Conservation (phyloP, 805 yeast genomes). For the Yarrowia keelungensis region DNA sequence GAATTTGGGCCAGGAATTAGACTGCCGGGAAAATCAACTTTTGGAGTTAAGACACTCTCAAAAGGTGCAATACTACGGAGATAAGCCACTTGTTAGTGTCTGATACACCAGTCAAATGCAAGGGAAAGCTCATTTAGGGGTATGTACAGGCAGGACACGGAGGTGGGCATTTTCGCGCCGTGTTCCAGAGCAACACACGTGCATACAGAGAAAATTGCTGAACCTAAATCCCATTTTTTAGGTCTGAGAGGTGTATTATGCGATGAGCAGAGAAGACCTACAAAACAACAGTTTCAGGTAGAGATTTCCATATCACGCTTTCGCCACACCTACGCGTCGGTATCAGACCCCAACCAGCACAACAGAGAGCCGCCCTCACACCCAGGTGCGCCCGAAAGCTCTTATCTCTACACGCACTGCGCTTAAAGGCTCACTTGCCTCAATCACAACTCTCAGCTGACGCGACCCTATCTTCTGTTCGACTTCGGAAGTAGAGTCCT, state of each 20-base stretch:
- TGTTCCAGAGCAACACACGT: conserved; percentile 35
- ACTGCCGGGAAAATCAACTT: too few species aligned
- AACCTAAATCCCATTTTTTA: neutral
- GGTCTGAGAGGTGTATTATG: conserved; percentile 6
- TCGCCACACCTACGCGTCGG: neutral
- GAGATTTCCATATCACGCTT: neutral
- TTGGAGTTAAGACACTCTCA: too few species aligned
- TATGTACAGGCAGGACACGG: neutral
- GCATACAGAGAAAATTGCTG: conserved; percentile 28
- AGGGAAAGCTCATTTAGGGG: too few species aligned
- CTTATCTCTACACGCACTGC: conserved; percentile 1
- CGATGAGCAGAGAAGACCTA: conserved; percentile 7
- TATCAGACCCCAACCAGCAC: neutral
- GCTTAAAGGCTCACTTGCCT: conserved; percentile 16
- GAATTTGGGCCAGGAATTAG: neutral
- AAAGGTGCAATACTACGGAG: too few species aligned
- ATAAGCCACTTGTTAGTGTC: neutral
- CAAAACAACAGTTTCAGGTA: neutral
- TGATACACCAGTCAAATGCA: too few species aligned
- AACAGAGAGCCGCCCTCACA: neutral
- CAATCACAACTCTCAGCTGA: neutral
- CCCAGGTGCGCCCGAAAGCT: neutral
- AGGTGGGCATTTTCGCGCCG: conserved; percentile 1
- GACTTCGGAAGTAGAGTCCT: too few species aligned
- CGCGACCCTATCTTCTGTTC: too few species aligned